Evolutionary conservation across 2,329 filamentous ascomycete species (phyloP), one percentile per base, ranked within the genome.

Genomic region (Penicillium sp.): DNA sequence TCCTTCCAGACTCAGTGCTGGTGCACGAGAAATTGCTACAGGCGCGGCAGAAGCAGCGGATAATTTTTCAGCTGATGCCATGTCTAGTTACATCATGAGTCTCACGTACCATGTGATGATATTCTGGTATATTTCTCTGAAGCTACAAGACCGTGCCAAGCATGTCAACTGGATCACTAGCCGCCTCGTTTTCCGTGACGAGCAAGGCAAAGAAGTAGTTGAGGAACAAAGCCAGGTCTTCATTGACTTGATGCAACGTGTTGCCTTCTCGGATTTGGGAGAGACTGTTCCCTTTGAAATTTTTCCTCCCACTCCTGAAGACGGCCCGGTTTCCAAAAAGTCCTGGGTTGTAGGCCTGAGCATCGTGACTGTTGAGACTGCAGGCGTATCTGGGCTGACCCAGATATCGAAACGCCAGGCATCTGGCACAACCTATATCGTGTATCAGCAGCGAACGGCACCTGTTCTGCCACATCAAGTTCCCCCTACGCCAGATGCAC

Each of bases 161-260:
- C 88, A 96, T 63, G 92, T 97, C 51, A 86, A 87, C 27, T 96
- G 91, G 90, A 96, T 99, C 62, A 89, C 90, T 11, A 91, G 89
- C 68, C 91, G 91, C 62, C 82, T 99, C 13, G 80, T 85, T 10
- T 93, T 93, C 65, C 88, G 84, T 9, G 91, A 96, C 68, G 83
- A 84, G 24, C 84, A 88, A 57, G 91, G 91, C 16, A 86, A 84
- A 41, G 86, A 91, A 54, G 85, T 84, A 48, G 84, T 93, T 33
- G 93, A 98, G 70, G 93, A 99, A 72, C 93, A 97, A 73, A 93
- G 92, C 5, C 84, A 96, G 64, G 92, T 96, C 33, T 95, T 95
- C 9, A 86, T 98, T 53, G 95, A 99, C 73, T 91, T 98, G 74
- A 93, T 97, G 89, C 91, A 95, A 70, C 84, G 92, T 67, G 89